phyloP scores from a whole-genome alignment of 2,329 filamentous ascomycete species.

The Aspergillus pseudoterreus region DNA sequence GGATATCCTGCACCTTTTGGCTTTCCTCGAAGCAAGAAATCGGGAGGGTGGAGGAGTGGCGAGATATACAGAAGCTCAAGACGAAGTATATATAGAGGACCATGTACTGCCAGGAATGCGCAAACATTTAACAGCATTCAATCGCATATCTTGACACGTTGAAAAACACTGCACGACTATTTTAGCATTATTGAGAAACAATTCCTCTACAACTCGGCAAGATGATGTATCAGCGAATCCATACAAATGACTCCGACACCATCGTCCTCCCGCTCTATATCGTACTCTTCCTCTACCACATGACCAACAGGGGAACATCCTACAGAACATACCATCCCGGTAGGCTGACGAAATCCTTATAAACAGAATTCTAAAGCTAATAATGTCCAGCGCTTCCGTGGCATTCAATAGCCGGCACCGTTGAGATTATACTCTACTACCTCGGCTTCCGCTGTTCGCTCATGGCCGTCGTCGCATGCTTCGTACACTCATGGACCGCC shows the following conservation, averaged over 20 bases:
- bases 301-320: background rate
- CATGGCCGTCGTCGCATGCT: background rate
- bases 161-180: no score
- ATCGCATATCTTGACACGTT: no score
- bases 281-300: conserved; percentile 1
- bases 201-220: background rate
- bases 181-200: no score
- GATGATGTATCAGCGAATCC: background rate
- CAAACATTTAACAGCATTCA: no score
- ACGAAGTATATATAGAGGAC: no score
- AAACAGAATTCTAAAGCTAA: background rate
- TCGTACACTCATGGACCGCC: conserved; percentile 1
- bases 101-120: no score
- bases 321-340: conserved; percentile 1
- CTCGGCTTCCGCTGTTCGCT: conserved; percentile 1
- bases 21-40: no score
- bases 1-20: no score
- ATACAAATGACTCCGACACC: background rate
- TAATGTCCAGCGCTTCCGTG: background rate
- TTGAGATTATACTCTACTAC: conserved; percentile 2
- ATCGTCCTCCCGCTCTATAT: background rate
- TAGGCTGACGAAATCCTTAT: background rate
- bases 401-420: background rate
- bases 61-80: no score
- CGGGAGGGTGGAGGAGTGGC: no score